Evolutionary conservation across 129 eudicot species (phyloP), one percentile per base, ranked within the genome.

Genomic region (Artemisia argyi): DNA sequence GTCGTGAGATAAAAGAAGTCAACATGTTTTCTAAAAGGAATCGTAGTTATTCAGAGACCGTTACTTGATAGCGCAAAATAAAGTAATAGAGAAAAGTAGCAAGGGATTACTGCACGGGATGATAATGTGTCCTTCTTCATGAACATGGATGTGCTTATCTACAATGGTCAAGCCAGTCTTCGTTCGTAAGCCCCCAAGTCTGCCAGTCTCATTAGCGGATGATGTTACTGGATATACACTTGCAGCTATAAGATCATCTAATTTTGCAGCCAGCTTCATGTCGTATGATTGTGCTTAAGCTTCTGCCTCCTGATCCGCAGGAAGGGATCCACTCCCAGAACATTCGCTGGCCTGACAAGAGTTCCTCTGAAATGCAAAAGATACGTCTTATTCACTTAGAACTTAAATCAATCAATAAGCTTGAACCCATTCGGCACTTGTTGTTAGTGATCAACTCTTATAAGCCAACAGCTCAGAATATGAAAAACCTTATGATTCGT

Each of bases 111-210:
- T 83, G 70, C 19, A 44, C 47, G 91, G 96, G 67, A 92, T 89
- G 75, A 80, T 80, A 30, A 92, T 85, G 81, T 81, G 85, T 73
- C 98, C n/a, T n/a, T n/a, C n/a, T n/a, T n/a, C n/a, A n/a, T n/a
- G n/a, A n/a, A n/a, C n/a, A n/a, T n/a, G n/a, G 46, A 78, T 46
- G 78, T 92, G 95, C 66, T 81, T 88, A 59, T 81, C 83, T 53
- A 24, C 78, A 35, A 71, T 61, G 20, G 82, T 76, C 60, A 70
- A 52, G 53, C 79, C 75, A 73, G 64, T 69, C 48, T 54, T 78
- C 22, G 75, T 78, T 64, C 30, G 60, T 32, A 74, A 71, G 59
- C 48, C 71, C 4, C 66, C 78, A 19, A 69, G 19, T 20, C 70
- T 65, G 11, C 76, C 80, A 71, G 65, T 54, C 49, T 66, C 73